A percentile compares a stretch with the other conserved stretches of the same genome.
Conservation (phyloP, 2,329 filamentous ascomycete species). For the Leptographium wingfieldii region DNA sequence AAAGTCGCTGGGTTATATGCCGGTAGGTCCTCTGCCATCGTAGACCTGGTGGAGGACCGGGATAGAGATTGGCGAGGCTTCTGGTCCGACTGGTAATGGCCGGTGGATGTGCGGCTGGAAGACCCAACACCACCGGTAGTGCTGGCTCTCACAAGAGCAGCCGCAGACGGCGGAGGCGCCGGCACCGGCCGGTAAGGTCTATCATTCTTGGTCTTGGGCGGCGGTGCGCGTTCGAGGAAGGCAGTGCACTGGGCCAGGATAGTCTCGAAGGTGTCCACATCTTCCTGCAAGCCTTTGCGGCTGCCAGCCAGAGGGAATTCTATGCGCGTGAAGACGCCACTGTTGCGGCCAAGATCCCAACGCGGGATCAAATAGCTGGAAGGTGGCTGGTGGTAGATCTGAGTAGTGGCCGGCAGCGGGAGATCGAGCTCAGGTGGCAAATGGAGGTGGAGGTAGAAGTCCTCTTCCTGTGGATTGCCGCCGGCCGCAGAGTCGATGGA, state of each 20-base stretch:
- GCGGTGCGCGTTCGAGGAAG: constrained; percentile 73
- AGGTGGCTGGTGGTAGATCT: constrained; percentile 93
- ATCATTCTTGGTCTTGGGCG: constrained; percentile 28
- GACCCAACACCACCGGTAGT: not conserved
- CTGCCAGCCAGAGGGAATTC: constrained; percentile 70
- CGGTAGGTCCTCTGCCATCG: constrained; percentile 33
- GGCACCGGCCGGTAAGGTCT: not conserved
- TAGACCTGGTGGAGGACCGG: constrained; percentile 23
- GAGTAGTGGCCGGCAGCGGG: constrained; percentile 84
- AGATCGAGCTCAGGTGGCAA: constrained; percentile 90
- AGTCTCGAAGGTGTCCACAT: constrained; percentile 89
- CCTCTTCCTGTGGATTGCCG: constrained; percentile 48
- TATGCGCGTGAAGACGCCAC: constrained; percentile 83
- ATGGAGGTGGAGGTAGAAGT: constrained; percentile 94
- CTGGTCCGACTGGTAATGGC: not conserved
- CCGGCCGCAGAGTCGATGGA: constrained; percentile 31
- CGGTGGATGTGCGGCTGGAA: not conserved
- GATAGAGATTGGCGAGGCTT: constrained; percentile 6
- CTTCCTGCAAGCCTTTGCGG: constrained; percentile 68
- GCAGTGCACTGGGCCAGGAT: constrained; percentile 92
- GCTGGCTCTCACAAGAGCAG: constrained; percentile 12
- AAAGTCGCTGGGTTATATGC: constrained; percentile 75
- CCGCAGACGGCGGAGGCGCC: constrained; percentile 4
- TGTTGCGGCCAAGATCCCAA: constrained; percentile 83
- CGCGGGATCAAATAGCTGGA: constrained; percentile 87